Evolutionary conservation across 257 asterid genomes (phyloP), one percentile per base, ranked within the genome.

Genomic region (Przewalskia tangutica): DNA sequence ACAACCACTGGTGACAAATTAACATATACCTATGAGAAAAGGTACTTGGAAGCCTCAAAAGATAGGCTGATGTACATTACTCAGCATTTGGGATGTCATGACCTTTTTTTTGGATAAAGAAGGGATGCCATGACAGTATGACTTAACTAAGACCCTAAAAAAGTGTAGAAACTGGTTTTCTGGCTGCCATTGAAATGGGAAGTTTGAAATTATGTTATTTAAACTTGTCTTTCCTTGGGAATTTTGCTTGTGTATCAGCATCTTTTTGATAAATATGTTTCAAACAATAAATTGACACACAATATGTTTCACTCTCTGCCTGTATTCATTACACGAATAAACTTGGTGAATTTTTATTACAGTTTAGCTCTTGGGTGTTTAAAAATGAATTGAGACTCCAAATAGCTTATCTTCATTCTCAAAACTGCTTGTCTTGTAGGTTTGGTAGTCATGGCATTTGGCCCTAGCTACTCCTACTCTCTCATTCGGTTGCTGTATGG

Each of bases 391-490:
- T 73, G 32, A 73, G 62, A 7, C 46, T 48, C 62, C 18, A 23
- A 48, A 48, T 48, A 13, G 46, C 79, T 23, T 3, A 73, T 32
- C 13, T 4, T 73, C 60, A 23, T 73, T 7, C 38, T 77, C 56
- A 71, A 81, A 81, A 40, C 78, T 80, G 17, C 44, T 46, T n/a
- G 1, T 77, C 76, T 32, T 65, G 83, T 66, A 96, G 99, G 99
- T 55, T 86, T 96, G 86, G 90, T 88, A 76, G 97, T 96, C 79
- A 83, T 96, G 77, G 91, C 98, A 46, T 96, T 94, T 85, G 98
- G 99, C 70, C 98, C 98, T 8, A 93, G 98, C 90, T 94, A 94
- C 89, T 96, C 99, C 53, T 96, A 96, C 86, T 91, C 98, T 75
- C 95, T 93, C 83, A 86, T 94, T 87, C 89, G 98, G 86, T 78